Evolutionary conservation across 129 eudicot genomes (phyloP), one percentile per base, ranked within the genome.

Genomic region (Flaveria brownii): DNA sequence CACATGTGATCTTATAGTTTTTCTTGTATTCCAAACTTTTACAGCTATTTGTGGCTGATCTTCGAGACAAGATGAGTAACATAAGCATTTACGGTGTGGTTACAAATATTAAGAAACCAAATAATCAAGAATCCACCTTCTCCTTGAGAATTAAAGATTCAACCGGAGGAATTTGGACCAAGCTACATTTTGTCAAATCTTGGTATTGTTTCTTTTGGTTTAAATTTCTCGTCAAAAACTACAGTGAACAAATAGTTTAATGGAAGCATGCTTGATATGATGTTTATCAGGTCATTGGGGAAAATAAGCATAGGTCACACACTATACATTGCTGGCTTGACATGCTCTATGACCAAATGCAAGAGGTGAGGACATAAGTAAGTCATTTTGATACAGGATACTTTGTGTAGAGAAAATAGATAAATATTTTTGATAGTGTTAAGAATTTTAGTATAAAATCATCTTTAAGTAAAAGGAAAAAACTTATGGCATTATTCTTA

Each of bases 21-120:
- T 64, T 70, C 75, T 74, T 81, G 77, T 87, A 47, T 78, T 51
- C 72, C 72, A 69, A 85, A 82, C 85, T 86, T 76, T 73, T 88
- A 84, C 93, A 93, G 97, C 78, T 89, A 70, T 85, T 84, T 83
- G 92, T 91, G 68, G 71, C 71, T 62, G 96, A 93, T 86, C 88
- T 93, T 62, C 87, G 84, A 50, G 92, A 93, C 83, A 93, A 88
- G 89, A 93, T 93, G 97, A 87, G 87, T 78, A 78, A 94, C 62
- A 81, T 93, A 82, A 87, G 97, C 89, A 86, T 93, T 70, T 88
- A 88, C 7, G 98, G 93, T 49, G 86, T 59, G 63, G 76, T 90
- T 81, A 81, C 85, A 61, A 78, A 84, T 84, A 79, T 65, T 54
- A 86, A 84, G 56, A 83, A 62, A 12, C 70, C 30, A 63, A 84